Evolutionary conservation across 768 basidiomycete species (phyloP).

Genomic region (Termitomyces sp.): DNA sequence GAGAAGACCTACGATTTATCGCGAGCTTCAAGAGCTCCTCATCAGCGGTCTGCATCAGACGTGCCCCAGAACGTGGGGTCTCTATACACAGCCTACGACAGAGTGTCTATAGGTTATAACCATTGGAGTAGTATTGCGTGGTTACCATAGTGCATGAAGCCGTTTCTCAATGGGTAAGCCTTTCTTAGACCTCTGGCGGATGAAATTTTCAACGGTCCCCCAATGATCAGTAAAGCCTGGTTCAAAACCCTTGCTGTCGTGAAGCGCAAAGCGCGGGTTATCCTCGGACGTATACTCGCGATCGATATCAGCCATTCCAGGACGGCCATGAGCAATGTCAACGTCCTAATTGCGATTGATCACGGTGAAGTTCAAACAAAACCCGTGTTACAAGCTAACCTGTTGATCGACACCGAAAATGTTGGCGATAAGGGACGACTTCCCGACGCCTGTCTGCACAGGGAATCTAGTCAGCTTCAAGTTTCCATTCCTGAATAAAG

Average conservation of each 20-base stretch:
- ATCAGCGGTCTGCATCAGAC: not conserved
- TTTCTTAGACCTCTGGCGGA: not conserved
- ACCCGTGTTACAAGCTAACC: not conserved
- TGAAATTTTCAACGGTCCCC: not conserved
- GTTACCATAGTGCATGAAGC: slow-evolving; percentile 1
- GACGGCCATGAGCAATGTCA: not conserved
- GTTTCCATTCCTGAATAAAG: not conserved
- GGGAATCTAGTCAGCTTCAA: not conserved
- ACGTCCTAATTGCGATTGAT: not conserved
- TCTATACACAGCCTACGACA: slow-evolving; percentile 1
- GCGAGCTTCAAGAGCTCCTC: not conserved
- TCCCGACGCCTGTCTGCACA: slow-evolving; percentile 1
- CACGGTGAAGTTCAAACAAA: not conserved
- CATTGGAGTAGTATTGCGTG: not conserved
- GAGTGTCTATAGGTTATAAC: not conserved
- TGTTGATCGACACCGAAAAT: not conserved
- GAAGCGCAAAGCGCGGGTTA: not conserved
- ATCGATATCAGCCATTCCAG: not conserved
- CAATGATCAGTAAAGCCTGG: not conserved
- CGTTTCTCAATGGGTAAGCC: not conserved
- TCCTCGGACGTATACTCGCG: not conserved
- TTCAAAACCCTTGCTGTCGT: slow-evolving; percentile 2
- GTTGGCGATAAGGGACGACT: not conserved
- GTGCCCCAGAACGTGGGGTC: not conserved
- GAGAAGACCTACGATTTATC: not conserved